Evolutionary conservation across 169 alveolate genomes (phyloP).

Genomic region (Plasmodium chabaudi): DNA sequence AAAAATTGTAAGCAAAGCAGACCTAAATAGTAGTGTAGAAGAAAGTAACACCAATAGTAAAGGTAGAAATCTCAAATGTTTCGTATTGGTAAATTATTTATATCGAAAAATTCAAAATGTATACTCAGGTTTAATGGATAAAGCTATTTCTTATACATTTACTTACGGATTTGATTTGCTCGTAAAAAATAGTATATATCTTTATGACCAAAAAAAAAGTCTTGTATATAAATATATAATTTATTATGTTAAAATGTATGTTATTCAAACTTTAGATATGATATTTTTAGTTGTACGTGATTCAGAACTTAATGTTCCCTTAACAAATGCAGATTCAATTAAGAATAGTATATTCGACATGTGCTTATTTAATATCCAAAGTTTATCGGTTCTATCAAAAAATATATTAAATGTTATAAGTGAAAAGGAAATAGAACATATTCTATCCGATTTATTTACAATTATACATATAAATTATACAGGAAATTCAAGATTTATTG

Average conservation of each 20-base stretch:
- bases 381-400: constrained; percentile 37
- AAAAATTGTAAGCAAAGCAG: no score
- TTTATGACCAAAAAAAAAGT: constrained; percentile 16
- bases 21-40: no score
- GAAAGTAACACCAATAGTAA: no score
- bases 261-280: constrained; percentile 53
- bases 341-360: constrained; percentile 54
- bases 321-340: constrained; percentile 44
- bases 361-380: constrained; percentile 45
- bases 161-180: constrained; percentile 39
- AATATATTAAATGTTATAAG: constrained; percentile 51
- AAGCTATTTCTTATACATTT: constrained; percentile 35
- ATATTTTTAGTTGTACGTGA: constrained; percentile 46
- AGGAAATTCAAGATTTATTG: constrained; percentile 53
- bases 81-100: no score
- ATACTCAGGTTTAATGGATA: constrained; percentile 25
- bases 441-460: constrained; percentile 27
- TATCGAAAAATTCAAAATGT: background rate
- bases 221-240: constrained; percentile 24
- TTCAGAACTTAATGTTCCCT: constrained; percentile 13
- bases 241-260: constrained; percentile 53
- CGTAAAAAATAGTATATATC: constrained; percentile 30
- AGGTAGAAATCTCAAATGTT: no score
- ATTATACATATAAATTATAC: constrained; percentile 47
- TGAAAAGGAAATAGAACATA: constrained; percentile 31